These are phyloP conservation scores for Amanita polypyramis DNA, from an alignment of 768 basidiomycete genomes.

Conservation along the genomic window DNA sequence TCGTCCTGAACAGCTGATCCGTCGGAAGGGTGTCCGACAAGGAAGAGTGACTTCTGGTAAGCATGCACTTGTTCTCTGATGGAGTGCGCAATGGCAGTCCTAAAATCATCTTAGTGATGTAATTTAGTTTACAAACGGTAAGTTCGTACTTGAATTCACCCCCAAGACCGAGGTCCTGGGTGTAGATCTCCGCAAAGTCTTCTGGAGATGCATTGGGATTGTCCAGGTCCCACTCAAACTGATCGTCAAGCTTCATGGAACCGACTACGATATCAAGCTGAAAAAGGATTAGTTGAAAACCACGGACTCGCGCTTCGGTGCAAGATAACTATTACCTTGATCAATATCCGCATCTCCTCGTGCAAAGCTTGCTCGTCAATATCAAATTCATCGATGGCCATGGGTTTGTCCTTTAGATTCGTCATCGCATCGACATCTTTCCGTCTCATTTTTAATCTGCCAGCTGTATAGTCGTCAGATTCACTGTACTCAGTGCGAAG, in stretches of 20 bases:
- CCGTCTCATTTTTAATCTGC: conserved; percentile 17
- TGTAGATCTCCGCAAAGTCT: conserved; percentile 82
- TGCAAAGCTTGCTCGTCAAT: conserved; percentile 54
- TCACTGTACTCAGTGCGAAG: conserved; percentile 27
- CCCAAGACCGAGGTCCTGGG: conserved; percentile 75
- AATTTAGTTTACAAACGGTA: neutral
- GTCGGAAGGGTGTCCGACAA: conserved; percentile 80
- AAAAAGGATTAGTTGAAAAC: conserved; percentile 8
- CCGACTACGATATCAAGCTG: conserved; percentile 95
- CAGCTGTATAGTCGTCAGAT: conserved; percentile 11
- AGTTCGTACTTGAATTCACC: conserved; percentile 83
- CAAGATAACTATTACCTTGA: conserved; percentile 58
- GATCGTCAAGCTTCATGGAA: conserved; percentile 86
- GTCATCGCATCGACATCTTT: conserved; percentile 18
- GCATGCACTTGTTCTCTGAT: conserved; percentile 93
- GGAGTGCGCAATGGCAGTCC: conserved; percentile 90
- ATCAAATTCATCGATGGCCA: conserved; percentile 50
- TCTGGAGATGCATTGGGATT: conserved; percentile 77
- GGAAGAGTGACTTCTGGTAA: conserved; percentile 85
- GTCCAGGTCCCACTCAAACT: conserved; percentile 96
- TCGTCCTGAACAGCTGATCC: conserved; percentile 76
- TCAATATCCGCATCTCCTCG: conserved; percentile 86
- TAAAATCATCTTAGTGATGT: conserved; percentile 19
- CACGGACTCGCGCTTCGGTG: neutral
- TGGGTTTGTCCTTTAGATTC: conserved; percentile 31